phyloP scores from a whole-genome alignment of 2,329 filamentous ascomycete genomes.

The Ascocoryne sarcoides region DNA sequence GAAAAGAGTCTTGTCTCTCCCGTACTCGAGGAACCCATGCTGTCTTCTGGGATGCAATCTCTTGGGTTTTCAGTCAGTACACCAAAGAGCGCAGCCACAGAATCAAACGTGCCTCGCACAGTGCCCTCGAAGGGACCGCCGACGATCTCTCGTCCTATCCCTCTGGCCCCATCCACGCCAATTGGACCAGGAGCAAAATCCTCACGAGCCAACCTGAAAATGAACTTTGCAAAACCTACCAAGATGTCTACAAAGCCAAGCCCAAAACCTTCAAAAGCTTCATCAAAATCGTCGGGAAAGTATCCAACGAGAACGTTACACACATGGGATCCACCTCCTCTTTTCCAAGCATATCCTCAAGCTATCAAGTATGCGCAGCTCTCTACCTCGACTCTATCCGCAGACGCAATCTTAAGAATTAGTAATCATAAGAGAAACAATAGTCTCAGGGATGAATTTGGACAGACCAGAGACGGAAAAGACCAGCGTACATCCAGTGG shows the following conservation, averaged over 20 bases:
- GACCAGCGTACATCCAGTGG: conserved; percentile 7
- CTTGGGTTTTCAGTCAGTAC: too few species aligned
- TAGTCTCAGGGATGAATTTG: conserved; percentile 32
- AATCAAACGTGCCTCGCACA: background rate
- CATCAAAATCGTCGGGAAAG: conserved; percentile 9
- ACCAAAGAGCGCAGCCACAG: too few species aligned
- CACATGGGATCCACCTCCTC: conserved; percentile 59
- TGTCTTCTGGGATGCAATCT: conserved; percentile 1
- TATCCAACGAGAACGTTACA: conserved; percentile 15
- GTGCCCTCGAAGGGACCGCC: background rate
- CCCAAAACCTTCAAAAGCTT: conserved; percentile 15
- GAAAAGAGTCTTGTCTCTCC: conserved; percentile 16
- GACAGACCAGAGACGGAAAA: conserved; percentile 18
- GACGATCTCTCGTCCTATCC: background rate
- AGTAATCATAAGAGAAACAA: conserved; percentile 43
- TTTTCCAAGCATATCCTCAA: conserved; percentile 84
- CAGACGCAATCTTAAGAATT: conserved; percentile 59
- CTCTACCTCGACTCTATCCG: conserved; percentile 55
- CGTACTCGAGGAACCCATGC: conserved; percentile 12
- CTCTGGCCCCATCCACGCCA: conserved; percentile 11
- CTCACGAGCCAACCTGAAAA: conserved; percentile 20
- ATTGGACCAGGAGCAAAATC: too few species aligned
- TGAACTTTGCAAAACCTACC: conserved; percentile 16
- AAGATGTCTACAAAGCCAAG: conserved; percentile 14
- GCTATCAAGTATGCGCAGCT: conserved; percentile 67